phyloP scores from a whole-genome alignment of 2,329 filamentous ascomycete genomes.

The Stromatinia cepivora region DNA sequence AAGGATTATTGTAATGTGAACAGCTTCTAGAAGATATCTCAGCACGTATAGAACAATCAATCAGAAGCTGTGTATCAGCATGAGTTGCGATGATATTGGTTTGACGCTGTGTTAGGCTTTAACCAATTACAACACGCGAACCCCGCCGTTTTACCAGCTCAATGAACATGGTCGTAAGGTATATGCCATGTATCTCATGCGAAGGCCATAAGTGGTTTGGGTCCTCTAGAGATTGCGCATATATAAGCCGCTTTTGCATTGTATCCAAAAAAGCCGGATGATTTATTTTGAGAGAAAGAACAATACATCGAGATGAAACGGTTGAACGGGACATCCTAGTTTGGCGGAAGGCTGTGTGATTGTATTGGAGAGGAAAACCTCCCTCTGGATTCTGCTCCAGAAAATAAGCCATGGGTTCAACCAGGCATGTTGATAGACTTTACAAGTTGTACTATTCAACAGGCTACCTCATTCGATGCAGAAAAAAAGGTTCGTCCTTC shows the following conservation, averaged over 20 bases:
- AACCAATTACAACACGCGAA: neutral
- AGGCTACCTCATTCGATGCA: neutral
- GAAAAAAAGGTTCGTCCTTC: neutral
- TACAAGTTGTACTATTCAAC: neutral
- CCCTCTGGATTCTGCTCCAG: neutral
- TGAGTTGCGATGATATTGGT: neutral
- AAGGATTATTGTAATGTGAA: neutral
- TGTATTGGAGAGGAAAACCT: no score
- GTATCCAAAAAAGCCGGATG: neutral
- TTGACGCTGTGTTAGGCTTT: neutral
- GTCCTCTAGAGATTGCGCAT: neutral
- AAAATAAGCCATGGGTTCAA: no score
- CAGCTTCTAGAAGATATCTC: neutral
- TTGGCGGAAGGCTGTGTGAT: no score
- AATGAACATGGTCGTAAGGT: neutral
- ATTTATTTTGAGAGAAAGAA: no score
- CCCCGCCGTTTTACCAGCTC: neutral
- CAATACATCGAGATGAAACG: no score
- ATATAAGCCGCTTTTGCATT: neutral
- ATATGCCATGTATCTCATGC: neutral
- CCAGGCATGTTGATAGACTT: neutral
- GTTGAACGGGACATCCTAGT: no score
- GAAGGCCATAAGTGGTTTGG: no score
- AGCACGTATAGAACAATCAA: neutral
- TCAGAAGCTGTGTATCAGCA: neutral